Evolutionary conservation across 2,329 filamentous ascomycete genomes (phyloP), one percentile per base, ranked within the genome.

Genomic region (Chalaropsis ovoidea): DNA sequence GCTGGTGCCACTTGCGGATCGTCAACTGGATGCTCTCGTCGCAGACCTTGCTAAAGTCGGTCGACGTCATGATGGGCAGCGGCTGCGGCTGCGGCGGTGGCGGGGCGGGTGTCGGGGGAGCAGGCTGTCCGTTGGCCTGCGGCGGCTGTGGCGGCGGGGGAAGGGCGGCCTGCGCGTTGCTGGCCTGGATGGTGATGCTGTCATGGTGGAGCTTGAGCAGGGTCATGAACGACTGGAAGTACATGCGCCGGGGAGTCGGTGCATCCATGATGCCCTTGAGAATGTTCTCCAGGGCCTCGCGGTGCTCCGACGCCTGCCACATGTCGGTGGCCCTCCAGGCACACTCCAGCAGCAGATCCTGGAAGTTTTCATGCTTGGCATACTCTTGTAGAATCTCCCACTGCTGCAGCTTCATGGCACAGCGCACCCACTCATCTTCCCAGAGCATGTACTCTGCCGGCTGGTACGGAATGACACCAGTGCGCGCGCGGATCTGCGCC

Each of bases 371-470:
- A 72, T 99, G 94, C 76, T 99, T 99, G 3, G 94, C 92, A 72
- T 97, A 97, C 71, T 99, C 95, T 68, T 91, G 90, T 42, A 99
- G 76, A 66, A 99, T 93, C 71, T 99, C 94, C 94, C 94, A 99
- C 73, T 99, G 95, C 74, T 99, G 95, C 58, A 99, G 81, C 77
- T 99, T 99, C 76, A 97, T 91, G 0, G 93, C 94, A 74, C 94
- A 99, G 62, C 96, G 82, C 52, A 99, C 87, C 94, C 94, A 99
- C 71, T 99, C 95, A 73, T 99, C 94, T 76, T 99, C 94, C 94
- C 94, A 99, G 0, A 99, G 82, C 84, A 95, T 96, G 76, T 99
- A 99, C 75, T 99, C 94, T 41, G 87, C 91, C 71, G 95, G 89
- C 0, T 93, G 96, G 75, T 96, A 97, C 0, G 94, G 93, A 68